A percentile compares a stretch with the other conserved stretches of the same genome.
Conservation (phyloP, 2,329 filamentous ascomycete species). For the Corniculantispora saksenae region DNA sequence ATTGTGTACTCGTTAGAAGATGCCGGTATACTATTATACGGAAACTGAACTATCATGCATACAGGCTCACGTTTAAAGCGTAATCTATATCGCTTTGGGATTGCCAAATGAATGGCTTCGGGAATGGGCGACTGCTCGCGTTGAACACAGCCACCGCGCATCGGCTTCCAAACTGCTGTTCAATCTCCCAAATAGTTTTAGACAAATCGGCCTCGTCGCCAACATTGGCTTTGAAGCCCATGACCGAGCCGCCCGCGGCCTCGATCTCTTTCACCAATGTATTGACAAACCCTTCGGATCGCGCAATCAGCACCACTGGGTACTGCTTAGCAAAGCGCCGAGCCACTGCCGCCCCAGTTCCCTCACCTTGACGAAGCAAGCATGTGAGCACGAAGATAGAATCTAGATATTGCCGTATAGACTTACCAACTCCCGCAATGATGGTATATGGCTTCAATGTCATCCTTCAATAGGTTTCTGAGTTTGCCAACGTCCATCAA, state of each 20-base stretch:
- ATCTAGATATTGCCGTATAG: not conserved
- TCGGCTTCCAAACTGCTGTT: not conserved
- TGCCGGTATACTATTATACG: too few relatives aligned
- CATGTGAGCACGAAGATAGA: not conserved
- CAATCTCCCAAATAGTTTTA: slow-evolving; percentile 9
- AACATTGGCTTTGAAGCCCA: slow-evolving; percentile 15
- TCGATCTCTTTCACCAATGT: slow-evolving; percentile 12
- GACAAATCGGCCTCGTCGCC: not conserved
- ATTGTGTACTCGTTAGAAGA: too few relatives aligned
- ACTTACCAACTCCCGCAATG: slow-evolving; percentile 18
- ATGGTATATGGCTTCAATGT: slow-evolving; percentile 7
- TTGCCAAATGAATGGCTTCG: slow-evolving; percentile 21
- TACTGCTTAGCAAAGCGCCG: slow-evolving; percentile 17
- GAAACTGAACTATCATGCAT: not conserved
- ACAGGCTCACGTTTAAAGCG: slow-evolving; percentile 14
- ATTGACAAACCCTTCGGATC: not conserved
- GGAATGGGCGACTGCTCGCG: slow-evolving; percentile 19
- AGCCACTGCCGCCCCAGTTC: slow-evolving; percentile 15
- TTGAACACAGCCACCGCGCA: slow-evolving; percentile 20
- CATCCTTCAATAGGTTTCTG: not conserved
- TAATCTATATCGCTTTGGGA: slow-evolving; percentile 1
- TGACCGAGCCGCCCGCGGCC: slow-evolving; percentile 13
- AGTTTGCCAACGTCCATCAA: not conserved
- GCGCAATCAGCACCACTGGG: slow-evolving; percentile 16
- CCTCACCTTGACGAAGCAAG: slow-evolving; percentile 13